A percentile compares a stretch with the other conserved stretches of the same genome.
These are phyloP conservation scores for Marasmius sp. DNA, from an alignment of 1,284 basidiomycete genomes.

Conservation along the genomic window DNA sequence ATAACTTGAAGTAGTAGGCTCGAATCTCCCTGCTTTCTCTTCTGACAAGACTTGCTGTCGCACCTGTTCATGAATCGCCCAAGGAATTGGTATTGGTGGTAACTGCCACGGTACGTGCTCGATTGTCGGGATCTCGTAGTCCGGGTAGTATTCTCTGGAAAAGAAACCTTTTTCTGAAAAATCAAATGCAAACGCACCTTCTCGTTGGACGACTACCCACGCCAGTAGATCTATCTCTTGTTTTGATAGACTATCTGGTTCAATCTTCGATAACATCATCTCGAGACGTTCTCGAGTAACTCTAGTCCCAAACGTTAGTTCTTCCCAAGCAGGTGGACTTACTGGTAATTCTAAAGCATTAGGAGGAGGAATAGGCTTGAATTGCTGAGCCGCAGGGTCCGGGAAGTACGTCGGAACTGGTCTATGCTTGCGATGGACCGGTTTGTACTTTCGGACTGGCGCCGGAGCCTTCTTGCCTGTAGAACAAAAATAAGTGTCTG, in stretches of 20 bases:
- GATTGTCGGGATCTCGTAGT: constrained; percentile 33
- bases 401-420: constrained; percentile 33
- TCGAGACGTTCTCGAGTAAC: constrained; percentile 18
- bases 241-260: constrained; percentile 13
- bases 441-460: constrained; percentile 27
- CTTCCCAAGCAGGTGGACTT: constrained; percentile 13
- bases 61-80: background rate
- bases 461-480: background rate
- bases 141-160: constrained; percentile 28
- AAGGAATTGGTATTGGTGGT: constrained; percentile 23
- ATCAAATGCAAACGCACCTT: constrained; percentile 24
- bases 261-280: constrained; percentile 15
- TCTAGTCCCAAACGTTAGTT: constrained; percentile 1
- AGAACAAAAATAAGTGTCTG: background rate
- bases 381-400: no score
- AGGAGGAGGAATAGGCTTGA: constrained; percentile 17
- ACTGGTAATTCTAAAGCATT: constrained; percentile 16
- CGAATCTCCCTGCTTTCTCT: background rate
- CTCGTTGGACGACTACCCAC: constrained; percentile 17
- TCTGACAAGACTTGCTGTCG: background rate
- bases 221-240: no score
- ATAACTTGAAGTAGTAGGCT: constrained; percentile 29
- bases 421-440: constrained; percentile 27
- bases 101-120: no score
- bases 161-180: constrained; percentile 31